phyloP scores from a whole-genome alignment of 2,329 filamentous ascomycete genomes.

The Leptographium procerum region DNA sequence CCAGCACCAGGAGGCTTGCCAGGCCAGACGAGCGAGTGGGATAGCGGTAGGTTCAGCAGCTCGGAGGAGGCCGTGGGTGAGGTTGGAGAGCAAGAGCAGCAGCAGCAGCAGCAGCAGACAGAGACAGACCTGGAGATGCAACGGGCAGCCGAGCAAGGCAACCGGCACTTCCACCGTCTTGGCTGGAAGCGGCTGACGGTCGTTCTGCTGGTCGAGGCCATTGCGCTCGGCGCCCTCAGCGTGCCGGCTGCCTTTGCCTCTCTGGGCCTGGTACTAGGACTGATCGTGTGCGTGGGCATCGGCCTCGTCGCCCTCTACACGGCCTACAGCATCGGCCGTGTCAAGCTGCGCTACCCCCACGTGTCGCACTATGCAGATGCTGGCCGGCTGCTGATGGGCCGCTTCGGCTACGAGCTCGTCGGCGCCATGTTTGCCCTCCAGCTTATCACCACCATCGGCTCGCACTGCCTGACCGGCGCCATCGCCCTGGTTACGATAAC shows the following conservation, averaged over 20 bases:
- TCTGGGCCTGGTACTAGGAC: slow-evolving; percentile 37
- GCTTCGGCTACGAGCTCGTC: slow-evolving; percentile 49
- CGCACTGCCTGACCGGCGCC: slow-evolving; percentile 59
- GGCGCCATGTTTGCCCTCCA: slow-evolving; percentile 51
- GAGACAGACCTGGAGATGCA: slow-evolving; percentile 6
- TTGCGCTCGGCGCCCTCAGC: slow-evolving; percentile 41
- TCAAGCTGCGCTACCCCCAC: slow-evolving; percentile 40
- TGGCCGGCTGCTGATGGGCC: slow-evolving; percentile 49
- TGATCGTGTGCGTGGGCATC: slow-evolving; percentile 11
- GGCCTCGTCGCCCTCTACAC: slow-evolving; percentile 29
- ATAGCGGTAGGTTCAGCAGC: too few relatives aligned
- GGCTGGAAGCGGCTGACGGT: slow-evolving; percentile 46
- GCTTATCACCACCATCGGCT: slow-evolving; percentile 57
- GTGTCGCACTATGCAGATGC: slow-evolving; percentile 59
- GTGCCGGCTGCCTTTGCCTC: slow-evolving; percentile 40
- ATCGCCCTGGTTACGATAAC: slow-evolving; percentile 58
- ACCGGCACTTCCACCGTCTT: slow-evolving; percentile 38
- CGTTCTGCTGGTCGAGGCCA: slow-evolving; percentile 45
- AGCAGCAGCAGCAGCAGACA: too few relatives aligned
- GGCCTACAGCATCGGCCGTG: slow-evolving; percentile 28
- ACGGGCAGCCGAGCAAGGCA: slow-evolving; percentile 21
- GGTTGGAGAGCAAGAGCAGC: not conserved
- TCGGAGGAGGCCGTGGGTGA: not conserved
- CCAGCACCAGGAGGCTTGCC: too few relatives aligned
- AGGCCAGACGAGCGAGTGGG: too few relatives aligned